Conservation (phyloP, 1,284 basidiomycete genomes). For the Gymnopus androsaceus region DNA sequence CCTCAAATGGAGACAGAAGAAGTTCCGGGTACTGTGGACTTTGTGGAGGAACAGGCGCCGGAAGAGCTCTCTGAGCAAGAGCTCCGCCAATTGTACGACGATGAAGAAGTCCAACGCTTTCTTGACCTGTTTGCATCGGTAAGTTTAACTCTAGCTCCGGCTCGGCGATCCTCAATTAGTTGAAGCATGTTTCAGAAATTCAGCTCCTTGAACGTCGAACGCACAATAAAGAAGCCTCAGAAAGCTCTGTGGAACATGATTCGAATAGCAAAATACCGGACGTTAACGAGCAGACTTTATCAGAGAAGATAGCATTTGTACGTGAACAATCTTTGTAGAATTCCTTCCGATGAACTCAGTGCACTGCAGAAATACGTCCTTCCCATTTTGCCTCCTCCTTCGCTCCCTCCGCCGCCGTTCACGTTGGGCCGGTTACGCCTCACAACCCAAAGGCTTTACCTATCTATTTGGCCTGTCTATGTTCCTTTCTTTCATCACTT, state of each 20-base stretch:
- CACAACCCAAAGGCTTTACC: constrained; percentile 55
- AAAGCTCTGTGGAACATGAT: no score
- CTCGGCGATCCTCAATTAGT: constrained; percentile 1
- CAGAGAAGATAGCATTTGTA: constrained; percentile 46
- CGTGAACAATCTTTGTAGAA: constrained; percentile 18
- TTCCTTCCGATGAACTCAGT: constrained; percentile 1
- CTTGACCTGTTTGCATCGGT: constrained; percentile 59
- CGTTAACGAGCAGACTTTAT: constrained; percentile 20
- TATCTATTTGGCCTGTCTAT: constrained; percentile 54
- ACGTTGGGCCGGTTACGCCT: constrained; percentile 54
- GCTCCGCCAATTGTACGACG: constrained; percentile 58
- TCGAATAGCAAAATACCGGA: neutral
- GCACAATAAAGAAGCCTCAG: neutral
- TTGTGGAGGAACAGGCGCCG: neutral
- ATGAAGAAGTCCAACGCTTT: constrained; percentile 64
- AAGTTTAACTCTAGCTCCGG: constrained; percentile 22
- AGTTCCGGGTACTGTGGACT: neutral
- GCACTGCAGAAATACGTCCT: constrained; percentile 42
- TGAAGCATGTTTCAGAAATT: constrained; percentile 63
- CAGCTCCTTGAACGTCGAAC: constrained; percentile 31
- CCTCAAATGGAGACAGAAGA: no score
- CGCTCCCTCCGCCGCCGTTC: constrained; percentile 44
- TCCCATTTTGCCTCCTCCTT: constrained; percentile 45
- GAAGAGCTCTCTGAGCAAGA: constrained; percentile 38
- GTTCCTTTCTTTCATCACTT: constrained; percentile 43